Percentiles rank a stretch among this genome's conserved stretches.
Evolutionary conservation across 805 yeast species (phyloP).

Genomic region (Tanozyma kutaoensis): DNA sequence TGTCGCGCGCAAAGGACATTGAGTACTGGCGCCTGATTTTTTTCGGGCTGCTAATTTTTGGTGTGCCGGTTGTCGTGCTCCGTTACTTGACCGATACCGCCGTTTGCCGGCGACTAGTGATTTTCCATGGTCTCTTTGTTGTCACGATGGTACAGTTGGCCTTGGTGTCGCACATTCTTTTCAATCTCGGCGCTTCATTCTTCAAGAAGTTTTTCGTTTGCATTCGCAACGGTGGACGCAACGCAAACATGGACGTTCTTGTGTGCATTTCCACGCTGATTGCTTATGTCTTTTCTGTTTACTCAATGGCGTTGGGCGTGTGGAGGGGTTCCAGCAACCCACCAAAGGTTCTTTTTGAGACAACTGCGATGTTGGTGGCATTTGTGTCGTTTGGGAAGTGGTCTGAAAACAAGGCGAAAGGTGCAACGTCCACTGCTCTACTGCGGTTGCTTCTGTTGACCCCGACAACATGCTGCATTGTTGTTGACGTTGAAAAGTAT

Average conservation of each 20-base stretch:
- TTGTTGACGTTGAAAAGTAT: conserved; percentile 11
- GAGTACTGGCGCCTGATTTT: conserved; percentile 54
- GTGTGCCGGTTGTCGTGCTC: conserved; percentile 41
- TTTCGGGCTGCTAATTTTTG: conserved; percentile 34
- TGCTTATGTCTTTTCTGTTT: conserved; percentile 58
- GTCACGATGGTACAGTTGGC: conserved; percentile 65
- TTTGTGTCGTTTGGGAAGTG: conserved; percentile 60
- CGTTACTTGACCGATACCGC: conserved; percentile 41
- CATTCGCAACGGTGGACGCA: conserved; percentile 40
- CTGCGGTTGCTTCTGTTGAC: conserved; percentile 38
- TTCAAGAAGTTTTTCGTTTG: conserved; percentile 54
- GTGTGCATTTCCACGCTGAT: conserved; percentile 64
- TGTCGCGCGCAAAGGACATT: conserved; percentile 62
- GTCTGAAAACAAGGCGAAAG: conserved; percentile 53
- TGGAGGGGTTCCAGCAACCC: conserved; percentile 24
- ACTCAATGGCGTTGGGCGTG: conserved; percentile 34
- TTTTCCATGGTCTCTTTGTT: conserved; percentile 44
- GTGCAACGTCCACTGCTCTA: conserved; percentile 55
- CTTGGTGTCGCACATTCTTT: conserved; percentile 40
- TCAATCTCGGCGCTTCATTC: conserved; percentile 70
- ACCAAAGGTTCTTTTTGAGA: conserved; percentile 34
- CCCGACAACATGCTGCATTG: conserved; percentile 32
- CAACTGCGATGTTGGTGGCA: conserved; percentile 64
- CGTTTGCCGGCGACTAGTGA: conserved; percentile 50
- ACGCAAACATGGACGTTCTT: conserved; percentile 62